A percentile compares a stretch with the other conserved stretches of the same genome.
Conservation (phyloP, 2,329 filamentous ascomycete genomes). For the Exophiala sideris region DNA sequence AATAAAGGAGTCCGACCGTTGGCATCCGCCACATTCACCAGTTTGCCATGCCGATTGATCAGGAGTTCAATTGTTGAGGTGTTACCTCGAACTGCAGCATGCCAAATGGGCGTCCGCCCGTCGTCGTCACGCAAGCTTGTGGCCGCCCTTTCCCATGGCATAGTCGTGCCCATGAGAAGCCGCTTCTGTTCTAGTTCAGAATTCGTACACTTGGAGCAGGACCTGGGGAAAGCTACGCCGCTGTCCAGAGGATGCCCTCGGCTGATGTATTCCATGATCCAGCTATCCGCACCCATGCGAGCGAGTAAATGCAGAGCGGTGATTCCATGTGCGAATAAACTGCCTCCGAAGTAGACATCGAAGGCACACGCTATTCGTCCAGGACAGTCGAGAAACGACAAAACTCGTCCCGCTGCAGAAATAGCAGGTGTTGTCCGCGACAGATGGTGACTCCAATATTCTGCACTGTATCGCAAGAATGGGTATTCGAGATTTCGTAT, state of each 20-base stretch:
- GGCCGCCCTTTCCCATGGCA: background rate
- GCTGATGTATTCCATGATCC: slow-evolving; percentile 2
- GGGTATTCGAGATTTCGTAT: background rate
- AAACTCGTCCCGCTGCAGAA: background rate
- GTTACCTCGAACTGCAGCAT: background rate
- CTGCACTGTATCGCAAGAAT: background rate
- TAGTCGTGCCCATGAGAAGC: background rate
- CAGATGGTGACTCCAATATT: background rate
- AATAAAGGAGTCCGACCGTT: background rate
- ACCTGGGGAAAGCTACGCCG: background rate
- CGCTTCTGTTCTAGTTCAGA: background rate
- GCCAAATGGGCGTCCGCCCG: background rate
- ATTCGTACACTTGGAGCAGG: background rate
- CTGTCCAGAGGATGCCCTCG: background rate
- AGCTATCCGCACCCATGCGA: background rate
- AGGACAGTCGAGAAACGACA: background rate
- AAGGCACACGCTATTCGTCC: background rate
- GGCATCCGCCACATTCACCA: background rate
- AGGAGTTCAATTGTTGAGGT: background rate
- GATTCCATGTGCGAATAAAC: background rate
- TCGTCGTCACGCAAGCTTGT: background rate
- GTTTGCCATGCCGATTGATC: background rate
- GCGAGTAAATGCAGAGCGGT: slow-evolving; percentile 8
- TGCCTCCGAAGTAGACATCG: background rate
- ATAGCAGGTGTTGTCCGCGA: background rate